Percentiles rank a stretch among this genome's conserved stretches.
Conservation (phyloP, 2,329 filamentous ascomycete species). For the Cladorrhinum sp. region DNA sequence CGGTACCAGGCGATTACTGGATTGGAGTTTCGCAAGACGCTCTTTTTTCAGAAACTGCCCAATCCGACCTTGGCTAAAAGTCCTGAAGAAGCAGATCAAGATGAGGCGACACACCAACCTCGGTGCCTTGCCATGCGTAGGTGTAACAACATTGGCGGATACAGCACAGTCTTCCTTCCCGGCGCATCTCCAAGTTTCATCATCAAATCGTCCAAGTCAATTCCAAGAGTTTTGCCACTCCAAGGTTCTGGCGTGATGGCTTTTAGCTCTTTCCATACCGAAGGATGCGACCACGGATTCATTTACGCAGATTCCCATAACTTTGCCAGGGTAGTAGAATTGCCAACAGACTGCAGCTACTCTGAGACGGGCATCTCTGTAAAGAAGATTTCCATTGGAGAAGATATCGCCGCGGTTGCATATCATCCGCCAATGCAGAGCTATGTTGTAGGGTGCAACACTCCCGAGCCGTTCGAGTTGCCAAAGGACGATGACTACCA, state of each 20-base stretch:
- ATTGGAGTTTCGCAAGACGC: conserved; percentile 49
- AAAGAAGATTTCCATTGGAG: conserved; percentile 65
- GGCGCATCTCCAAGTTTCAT: conserved; percentile 79
- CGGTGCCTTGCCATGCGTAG: conserved; percentile 54
- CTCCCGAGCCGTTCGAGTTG: conserved; percentile 69
- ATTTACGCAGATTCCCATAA: conserved; percentile 74
- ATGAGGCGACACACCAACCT: conserved; percentile 46
- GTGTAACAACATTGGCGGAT: conserved; percentile 68
- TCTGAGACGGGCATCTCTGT: conserved; percentile 74
- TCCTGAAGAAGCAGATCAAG: conserved; percentile 47
- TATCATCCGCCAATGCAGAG: conserved; percentile 73
- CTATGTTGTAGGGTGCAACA: conserved; percentile 73
- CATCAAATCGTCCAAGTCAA: conserved; percentile 74
- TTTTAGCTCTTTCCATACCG: conserved; percentile 73
- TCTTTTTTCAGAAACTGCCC: conserved; percentile 74
- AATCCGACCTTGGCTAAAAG: conserved; percentile 65
- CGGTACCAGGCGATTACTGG: conserved; percentile 42
- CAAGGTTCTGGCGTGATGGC: conserved; percentile 66
- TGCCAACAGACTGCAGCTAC: conserved; percentile 66
- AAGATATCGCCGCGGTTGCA: conserved; percentile 69
- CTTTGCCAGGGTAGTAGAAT: conserved; percentile 68
- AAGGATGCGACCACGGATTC: conserved; percentile 76
- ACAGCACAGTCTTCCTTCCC: conserved; percentile 78
- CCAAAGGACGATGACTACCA: conserved; percentile 85
- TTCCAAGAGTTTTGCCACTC: conserved; percentile 71